Percentiles rank a stretch among this genome's conserved stretches.
These are phyloP conservation scores for Hymenoscyphus occultus DNA, from an alignment of 2,329 filamentous ascomycete genomes.

Conservation along the genomic window DNA sequence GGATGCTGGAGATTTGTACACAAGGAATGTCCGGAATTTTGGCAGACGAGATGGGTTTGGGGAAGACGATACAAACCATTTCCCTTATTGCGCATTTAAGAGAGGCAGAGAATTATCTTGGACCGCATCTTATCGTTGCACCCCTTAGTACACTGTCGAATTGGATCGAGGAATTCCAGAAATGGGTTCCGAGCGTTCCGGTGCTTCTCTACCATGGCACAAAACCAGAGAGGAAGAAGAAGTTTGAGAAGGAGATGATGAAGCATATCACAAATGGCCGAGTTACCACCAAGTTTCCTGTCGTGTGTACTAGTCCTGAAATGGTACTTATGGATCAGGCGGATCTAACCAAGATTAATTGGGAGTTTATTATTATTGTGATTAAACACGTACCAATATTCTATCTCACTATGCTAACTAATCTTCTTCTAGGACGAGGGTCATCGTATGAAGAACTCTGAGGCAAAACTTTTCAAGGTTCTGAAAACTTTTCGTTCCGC, in stretches of 20 bases:
- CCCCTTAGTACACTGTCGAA: conserved; percentile 90
- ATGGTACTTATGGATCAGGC: conserved; percentile 91
- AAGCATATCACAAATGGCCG: conserved; percentile 61
- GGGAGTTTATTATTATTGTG: conserved; percentile 96
- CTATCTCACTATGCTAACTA: conserved; percentile 14
- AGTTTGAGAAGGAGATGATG: conserved; percentile 72
- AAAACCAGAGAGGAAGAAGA: conserved; percentile 69
- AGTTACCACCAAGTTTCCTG: conserved; percentile 69
- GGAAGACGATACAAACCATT: conserved; percentile 54
- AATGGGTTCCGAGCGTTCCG: conserved; percentile 86
- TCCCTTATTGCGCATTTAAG: conserved; percentile 69
- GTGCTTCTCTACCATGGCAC: conserved; percentile 89
- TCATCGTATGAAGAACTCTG: conserved; percentile 94
- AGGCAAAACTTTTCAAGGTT: conserved; percentile 86
- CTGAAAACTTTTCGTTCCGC: conserved; percentile 85
- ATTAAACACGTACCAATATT: conserved; percentile 30
- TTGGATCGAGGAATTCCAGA: conserved; percentile 90
- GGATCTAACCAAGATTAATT: conserved; percentile 77
- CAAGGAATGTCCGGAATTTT: conserved; percentile 63
- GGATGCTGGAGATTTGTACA: conserved; percentile 69
- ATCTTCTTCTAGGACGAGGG: conserved; percentile 70
- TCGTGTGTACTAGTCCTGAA: conserved; percentile 93
- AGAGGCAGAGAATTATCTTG: conserved; percentile 77
- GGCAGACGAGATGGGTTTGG: conserved; percentile 61
- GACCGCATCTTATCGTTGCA: conserved; percentile 86